Base-by-base conservation (phyloP, 2,329 filamentous ascomycete species). In the Dothiorella sarmentorum region DNA sequence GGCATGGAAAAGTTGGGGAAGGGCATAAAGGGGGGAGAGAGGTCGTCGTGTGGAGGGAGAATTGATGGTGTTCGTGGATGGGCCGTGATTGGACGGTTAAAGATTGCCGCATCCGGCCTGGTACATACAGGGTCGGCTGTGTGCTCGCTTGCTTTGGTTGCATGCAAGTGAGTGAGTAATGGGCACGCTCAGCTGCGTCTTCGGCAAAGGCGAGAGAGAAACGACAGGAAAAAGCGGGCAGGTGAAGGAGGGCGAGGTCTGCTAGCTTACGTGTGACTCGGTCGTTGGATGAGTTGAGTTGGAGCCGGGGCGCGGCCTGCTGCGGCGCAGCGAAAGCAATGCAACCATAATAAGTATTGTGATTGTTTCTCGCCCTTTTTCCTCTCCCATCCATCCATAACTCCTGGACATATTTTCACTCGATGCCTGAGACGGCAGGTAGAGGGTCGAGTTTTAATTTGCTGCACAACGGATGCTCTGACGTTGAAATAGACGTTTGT, bases 81-180 rank as follows among this genome's bases (percentile, higher is more conserved):
- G 24, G 22, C 13, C 6, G 35, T 40, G 49, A 53, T 53, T 53
- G 49, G 49, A 27, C 49, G 49, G 49, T 53, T 27, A 18, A 53
- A 53, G 31, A 53, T 53, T 53, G n/a, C 49, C 49, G 20, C 11
- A 27, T 53, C 24, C n/a, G 49, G 49, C 49, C 33, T 53, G 49
- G 49, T 24, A 31, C 49, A 53, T 33, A 6, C 15, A 15, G n/a
- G 7, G 15, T 17, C 15, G 43, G 26, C n/a, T 20, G 15, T 26
- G n/a, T 6, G 24, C 43, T 45, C 43, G 29, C 18, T 35, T 31
- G 45, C n/a, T n/a, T 20, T 22, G 31, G 17, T 10, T 53, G 49
- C 49, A 40, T 53, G 49, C 49, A 38, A n/a, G 42, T 26, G 24
- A 17, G 42, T 37, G 33, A 37, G 33, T 37, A 31, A 31, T 31